These are phyloP conservation scores for Globisporangium okanoganense DNA, from an alignment of 352 stramenopile species.

Conservation along the genomic window DNA sequence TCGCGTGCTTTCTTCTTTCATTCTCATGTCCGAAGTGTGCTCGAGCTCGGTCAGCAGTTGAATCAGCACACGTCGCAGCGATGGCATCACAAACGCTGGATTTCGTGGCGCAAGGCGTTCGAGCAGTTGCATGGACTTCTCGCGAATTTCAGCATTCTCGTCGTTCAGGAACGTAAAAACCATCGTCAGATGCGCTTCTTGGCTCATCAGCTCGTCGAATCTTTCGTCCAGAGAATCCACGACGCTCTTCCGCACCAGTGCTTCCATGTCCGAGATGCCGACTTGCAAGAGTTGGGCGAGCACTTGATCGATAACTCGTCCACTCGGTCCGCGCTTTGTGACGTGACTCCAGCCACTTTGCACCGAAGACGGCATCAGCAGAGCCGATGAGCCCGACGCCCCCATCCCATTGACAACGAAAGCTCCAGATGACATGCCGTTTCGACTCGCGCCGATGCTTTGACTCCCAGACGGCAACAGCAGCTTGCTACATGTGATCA, in stretches of 20 bases:
- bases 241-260: conserved; percentile 90
- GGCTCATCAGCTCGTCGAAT: conserved; percentile 93
- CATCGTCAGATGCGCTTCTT: conserved; percentile 89
- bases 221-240: conserved; percentile 89
- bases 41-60: conserved; percentile 95
- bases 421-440: conserved; percentile 14
- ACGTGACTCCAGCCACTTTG: conserved; percentile 49
- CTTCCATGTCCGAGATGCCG: conserved; percentile 90
- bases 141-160: conserved; percentile 81
- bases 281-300: conserved; percentile 91
- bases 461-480: conserved; percentile 45
- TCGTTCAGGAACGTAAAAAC: conserved; percentile 97
- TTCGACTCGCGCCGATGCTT: conserved; percentile 16
- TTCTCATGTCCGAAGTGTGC: conserved; percentile 84
- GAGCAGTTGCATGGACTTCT: conserved; percentile 91
- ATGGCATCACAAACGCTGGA: conserved; percentile 94
- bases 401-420: conserved; percentile 4
- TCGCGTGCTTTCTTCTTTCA: conserved; percentile 87
- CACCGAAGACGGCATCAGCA: conserved; percentile 5
- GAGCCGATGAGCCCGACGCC: conserved; percentile 2
- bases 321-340: conserved; percentile 79
- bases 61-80: conserved; percentile 91
- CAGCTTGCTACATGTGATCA: conserved; percentile 79
- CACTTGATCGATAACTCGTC: conserved; percentile 91
- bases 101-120: conserved; percentile 93